A percentile compares a stretch with the other conserved stretches of the same genome.
These are phyloP conservation scores for Aspergillus asperescens DNA, from an alignment of 495 filamentous ascomycete species.

Conservation along the genomic window DNA sequence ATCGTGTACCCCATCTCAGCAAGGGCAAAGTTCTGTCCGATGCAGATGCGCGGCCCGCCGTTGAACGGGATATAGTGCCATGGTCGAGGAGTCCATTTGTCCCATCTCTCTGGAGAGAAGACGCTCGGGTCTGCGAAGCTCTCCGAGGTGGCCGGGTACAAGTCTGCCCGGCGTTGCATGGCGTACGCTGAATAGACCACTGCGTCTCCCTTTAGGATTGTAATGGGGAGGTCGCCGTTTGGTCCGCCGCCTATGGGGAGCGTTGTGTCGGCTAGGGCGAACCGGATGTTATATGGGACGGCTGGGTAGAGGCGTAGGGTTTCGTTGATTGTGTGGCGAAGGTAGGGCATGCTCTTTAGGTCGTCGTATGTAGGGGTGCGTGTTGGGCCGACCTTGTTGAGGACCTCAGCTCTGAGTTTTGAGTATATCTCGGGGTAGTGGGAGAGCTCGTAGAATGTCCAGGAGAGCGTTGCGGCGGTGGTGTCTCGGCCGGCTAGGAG, in stretches of 20 bases:
- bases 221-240: slow-evolving; percentile 9
- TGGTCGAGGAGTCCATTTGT: background rate
- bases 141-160: slow-evolving; percentile 3
- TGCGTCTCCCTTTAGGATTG: slow-evolving; percentile 6
- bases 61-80: slow-evolving; percentile 10
- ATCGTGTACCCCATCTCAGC: slow-evolving; percentile 12
- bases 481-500: slow-evolving; percentile 8
- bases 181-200: slow-evolving; percentile 6
- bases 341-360: slow-evolving; percentile 7
- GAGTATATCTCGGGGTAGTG: slow-evolving; percentile 2
- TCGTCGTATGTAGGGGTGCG: slow-evolving; percentile 3
- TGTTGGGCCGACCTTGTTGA: slow-evolving; percentile 1
- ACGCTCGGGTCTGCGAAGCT: slow-evolving; percentile 3
- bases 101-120: slow-evolving; percentile 9
- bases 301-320: slow-evolving; percentile 5
- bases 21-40: slow-evolving; percentile 12
- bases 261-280: slow-evolving; percentile 1
- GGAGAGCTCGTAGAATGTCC: slow-evolving; percentile 5
- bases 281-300: slow-evolving; percentile 8
- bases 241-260: slow-evolving; percentile 2
- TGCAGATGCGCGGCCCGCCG: slow-evolving; percentile 9
- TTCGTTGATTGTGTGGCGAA: slow-evolving; percentile 8
- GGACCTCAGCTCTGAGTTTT: background rate
- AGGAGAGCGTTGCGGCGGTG: slow-evolving; percentile 7
- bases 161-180: slow-evolving; percentile 8